Evolutionary conservation across 169 alveolate species (phyloP), one percentile per base, ranked within the genome.

Genomic region (Plasmodium vinckei): DNA sequence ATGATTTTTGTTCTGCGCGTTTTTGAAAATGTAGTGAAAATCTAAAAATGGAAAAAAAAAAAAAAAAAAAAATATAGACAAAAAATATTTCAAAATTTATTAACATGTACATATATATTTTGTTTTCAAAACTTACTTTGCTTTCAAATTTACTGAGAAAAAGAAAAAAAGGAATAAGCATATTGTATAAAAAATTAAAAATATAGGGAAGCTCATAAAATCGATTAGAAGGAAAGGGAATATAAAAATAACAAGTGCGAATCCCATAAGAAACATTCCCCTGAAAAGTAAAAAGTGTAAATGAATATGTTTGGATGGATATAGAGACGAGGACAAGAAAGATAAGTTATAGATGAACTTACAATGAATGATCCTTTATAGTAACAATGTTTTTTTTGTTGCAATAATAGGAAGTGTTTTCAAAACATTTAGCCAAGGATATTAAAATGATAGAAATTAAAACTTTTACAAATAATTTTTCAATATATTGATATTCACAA

Each of bases 371-470:
- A 9, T 77, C 88, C 88, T 77, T 77, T 9, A 77, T 25, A 4
- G 88, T 69, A 17, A 77, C 53, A 17, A 77, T 63, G 21, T 63
- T 77, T 21, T 23, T 63, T 53, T 77, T 77, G 47, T 77, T 77
- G 13, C 77, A 77, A 68, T 77, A 77, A 44, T 77, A 77, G 15
- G 88, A 63, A 5, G 61, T 57, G 13, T 77, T 77, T 46, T 77
- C 88, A 42, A 77, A 77, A 23, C 88, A 77, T 25, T 77, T 77
- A n/a, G 77, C 65, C 19, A 77, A 46, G n/a, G 88, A 77, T 51
- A 64, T 77, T 46, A 77, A 17, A 10, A 57, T 64, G 12, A 77
- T 69, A 3, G 88, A 75, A 21, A 77, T 64, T 25, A 77, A 46
- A 3, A 77, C 42, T 21, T 77, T 65, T 0, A 42, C 1, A 56